Base-by-base conservation (phyloP, 345 rosid species). In the Trapa incisa region DNA sequence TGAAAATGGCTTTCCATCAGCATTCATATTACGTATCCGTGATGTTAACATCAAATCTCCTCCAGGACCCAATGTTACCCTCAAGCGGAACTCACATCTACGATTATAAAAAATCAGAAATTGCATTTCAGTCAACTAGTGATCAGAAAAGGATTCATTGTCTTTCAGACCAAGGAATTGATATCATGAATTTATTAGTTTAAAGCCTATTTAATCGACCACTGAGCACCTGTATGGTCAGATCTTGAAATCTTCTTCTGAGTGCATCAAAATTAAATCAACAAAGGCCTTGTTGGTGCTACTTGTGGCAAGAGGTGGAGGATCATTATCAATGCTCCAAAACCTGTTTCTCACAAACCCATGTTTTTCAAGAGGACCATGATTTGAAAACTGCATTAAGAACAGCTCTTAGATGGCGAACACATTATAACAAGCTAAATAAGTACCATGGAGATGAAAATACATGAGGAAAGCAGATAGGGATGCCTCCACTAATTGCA, bases 401-500 rank as follows among this genome's bases (percentile, higher is more conserved):
- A 58, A 37, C 56, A 17, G 37, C 37, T 45, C 71, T 64, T 57
- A 12, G 61, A 65, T 74, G 68, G 12, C 36, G 58, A 15, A 47
- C 11, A 62, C 53, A 57, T 9, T n/a, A 22, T 0, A 17, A 11
- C 65, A 47, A 33, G 8, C 32, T 45, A 56, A 64, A 47, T 17
- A 16, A 52, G 62, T 57, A 47, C 43, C 15, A n/a, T 36, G 64
- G 57, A n/a, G 41, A 63, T 65, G 68, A 64, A 67, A 47, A 56
- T 67, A 73, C 89, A 68, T 92, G 98, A 64, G 98, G 98, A 72
- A 92, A 92, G 65, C 94, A 84, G 71, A 92, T 67, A 17, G 98
- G 96, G 70, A 89, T 88, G 53, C 98, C 98, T 71, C 98, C 97
- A 72, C 97, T 90, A 70, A 92, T 83, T 16, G 96, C 77, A 68